A percentile compares a stretch with the other conserved stretches of the same genome.
Evolutionary conservation across 2,329 filamentous ascomycete genomes (phyloP).

Genomic region (Fusarium phyllophilum): DNA sequence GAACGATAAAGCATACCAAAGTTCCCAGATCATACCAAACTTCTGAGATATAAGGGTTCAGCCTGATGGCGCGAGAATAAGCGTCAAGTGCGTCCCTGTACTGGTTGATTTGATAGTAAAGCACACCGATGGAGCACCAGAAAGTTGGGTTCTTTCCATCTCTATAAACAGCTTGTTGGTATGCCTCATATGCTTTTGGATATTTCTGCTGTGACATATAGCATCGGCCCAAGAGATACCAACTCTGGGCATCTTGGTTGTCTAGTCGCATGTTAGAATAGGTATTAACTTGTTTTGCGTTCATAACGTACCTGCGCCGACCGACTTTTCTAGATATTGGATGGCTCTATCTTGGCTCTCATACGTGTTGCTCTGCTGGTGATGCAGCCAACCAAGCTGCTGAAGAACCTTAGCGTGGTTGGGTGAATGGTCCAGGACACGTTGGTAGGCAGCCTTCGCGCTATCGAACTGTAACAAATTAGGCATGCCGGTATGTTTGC

Average conservation of each 20-base stretch:
- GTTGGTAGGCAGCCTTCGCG: conserved; percentile 90
- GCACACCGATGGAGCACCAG: conserved; percentile 98
- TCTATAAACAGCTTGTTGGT: conserved; percentile 97
- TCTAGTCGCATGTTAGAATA: conserved; percentile 63
- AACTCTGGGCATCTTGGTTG: conserved; percentile 94
- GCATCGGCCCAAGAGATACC: conserved; percentile 96
- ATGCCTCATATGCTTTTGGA: conserved; percentile 97
- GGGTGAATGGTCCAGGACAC: conserved; percentile 92
- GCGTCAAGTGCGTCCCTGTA: conserved; percentile 98
- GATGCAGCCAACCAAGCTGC: conserved; percentile 96
- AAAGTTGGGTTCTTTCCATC: conserved; percentile 98
- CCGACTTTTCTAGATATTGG: conserved; percentile 96
- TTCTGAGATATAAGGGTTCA: conserved; percentile 98
- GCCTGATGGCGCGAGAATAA: conserved; percentile 93
- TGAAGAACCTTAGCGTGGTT: conserved; percentile 98
- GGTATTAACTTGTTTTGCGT: neutral
- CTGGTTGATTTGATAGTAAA: conserved; percentile 99
- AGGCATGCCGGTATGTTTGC: conserved; percentile 43
- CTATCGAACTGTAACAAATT: conserved; percentile 79
- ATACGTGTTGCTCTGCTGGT: conserved; percentile 93
- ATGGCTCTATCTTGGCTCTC: conserved; percentile 95
- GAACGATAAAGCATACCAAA: conserved; percentile 69
- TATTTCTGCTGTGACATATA: conserved; percentile 99
- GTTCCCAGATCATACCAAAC: conserved; percentile 99
- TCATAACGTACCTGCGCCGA: conserved; percentile 77